phyloP scores from a whole-genome alignment of 1,139 yeast genomes.

The Lodderomyces jiufengensis region DNA sequence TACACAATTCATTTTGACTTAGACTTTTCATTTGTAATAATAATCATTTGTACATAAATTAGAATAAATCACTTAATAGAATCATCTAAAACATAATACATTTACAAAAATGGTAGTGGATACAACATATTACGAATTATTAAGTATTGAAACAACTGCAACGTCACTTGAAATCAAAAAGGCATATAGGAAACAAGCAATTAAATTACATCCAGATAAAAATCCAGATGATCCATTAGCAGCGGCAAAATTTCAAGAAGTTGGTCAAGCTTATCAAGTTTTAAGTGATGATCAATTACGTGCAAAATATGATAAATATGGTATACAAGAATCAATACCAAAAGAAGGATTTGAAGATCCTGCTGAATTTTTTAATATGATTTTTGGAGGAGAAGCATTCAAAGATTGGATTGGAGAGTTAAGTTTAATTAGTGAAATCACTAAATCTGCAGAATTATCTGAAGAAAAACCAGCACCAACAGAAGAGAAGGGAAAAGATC shows the following conservation, averaged over 20 bases:
- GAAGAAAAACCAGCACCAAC: constrained; percentile 13
- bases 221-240: constrained; percentile 76
- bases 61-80: no score
- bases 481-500: neutral
- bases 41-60: no score
- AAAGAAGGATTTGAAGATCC: constrained; percentile 88
- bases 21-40: no score
- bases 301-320: constrained; percentile 75
- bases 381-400: constrained; percentile 86
- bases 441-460: constrained; percentile 53
- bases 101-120: constrained; percentile 77
- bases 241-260: constrained; percentile 83
- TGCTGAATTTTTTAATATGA: constrained; percentile 66
- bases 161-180: constrained; percentile 82
- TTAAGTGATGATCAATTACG: constrained; percentile 72
- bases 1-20: no score
- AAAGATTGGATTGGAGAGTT: constrained; percentile 78
- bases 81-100: no score
- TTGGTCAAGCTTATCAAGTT: constrained; percentile 82
- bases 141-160: constrained; percentile 68
- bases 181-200: constrained; percentile 88
- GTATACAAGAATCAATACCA: constrained; percentile 81
- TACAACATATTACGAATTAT: constrained; percentile 79
- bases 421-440: constrained; percentile 56
- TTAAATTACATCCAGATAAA: constrained; percentile 94